Percentiles rank a stretch among this genome's conserved stretches.
Evolutionary conservation across 2,329 filamentous ascomycete genomes (phyloP).

Genomic region (Rutstroemia sydowiana): DNA sequence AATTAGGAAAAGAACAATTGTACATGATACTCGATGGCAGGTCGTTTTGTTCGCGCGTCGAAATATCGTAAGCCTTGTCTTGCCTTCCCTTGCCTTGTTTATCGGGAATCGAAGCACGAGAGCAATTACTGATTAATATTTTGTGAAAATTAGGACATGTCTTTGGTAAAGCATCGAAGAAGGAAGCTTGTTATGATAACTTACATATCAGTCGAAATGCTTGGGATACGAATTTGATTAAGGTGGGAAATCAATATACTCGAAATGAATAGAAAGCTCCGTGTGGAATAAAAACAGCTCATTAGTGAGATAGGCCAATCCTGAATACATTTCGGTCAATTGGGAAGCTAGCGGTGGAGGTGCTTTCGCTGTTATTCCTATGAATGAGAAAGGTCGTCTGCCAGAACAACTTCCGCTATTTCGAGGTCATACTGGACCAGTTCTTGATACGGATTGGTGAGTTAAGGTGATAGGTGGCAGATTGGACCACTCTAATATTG

Average conservation of each 20-base stretch:
- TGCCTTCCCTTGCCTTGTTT: not conserved
- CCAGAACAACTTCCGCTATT: slow-evolving; percentile 93
- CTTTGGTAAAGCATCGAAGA: slow-evolving; percentile 90
- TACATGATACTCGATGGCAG: slow-evolving; percentile 45
- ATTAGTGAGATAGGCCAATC: slow-evolving; percentile 64
- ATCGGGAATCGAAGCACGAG: slow-evolving; percentile 18
- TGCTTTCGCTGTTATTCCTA: slow-evolving; percentile 90
- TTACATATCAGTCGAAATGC: slow-evolving; percentile 95
- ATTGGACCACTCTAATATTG: slow-evolving; percentile 19
- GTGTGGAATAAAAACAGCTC: slow-evolving; percentile 12
- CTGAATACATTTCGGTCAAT: slow-evolving; percentile 93
- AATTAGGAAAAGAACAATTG: not conserved
- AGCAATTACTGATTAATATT: slow-evolving; percentile 23
- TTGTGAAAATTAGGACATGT: slow-evolving; percentile 66
- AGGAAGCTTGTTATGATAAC: slow-evolving; percentile 99
- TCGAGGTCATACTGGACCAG: slow-evolving; percentile 88
- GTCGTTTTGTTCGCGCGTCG: slow-evolving; percentile 65
- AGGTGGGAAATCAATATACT: slow-evolving; percentile 48
- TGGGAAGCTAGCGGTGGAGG: slow-evolving; percentile 96
- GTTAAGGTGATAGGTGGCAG: slow-evolving; percentile 20
- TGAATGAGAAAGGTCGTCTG: slow-evolving; percentile 81
- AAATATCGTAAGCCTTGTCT: slow-evolving; percentile 55
- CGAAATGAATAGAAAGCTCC: not conserved
- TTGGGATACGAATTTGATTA: slow-evolving; percentile 98
- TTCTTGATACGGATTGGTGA: slow-evolving; percentile 95